A percentile compares a stretch with the other conserved stretches of the same genome.
Evolutionary conservation across 441 rosid genomes (phyloP).

Genomic region (Theobroma grandiflorum): DNA sequence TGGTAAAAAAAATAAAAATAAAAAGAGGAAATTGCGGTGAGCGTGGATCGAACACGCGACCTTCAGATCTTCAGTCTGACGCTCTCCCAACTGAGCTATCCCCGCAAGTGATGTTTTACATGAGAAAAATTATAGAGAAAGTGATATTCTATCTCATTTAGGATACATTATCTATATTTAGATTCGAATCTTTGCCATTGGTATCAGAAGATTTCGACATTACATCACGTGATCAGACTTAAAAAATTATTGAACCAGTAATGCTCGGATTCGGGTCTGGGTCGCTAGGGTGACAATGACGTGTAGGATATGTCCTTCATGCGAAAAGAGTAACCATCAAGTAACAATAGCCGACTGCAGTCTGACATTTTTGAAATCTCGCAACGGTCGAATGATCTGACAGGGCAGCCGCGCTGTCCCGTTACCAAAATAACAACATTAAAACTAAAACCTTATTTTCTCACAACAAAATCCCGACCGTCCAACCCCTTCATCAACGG

Average conservation of each 20-base stretch:
- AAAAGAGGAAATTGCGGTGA: no score
- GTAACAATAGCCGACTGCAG: not conserved
- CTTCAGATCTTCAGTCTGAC: conserved; percentile 92
- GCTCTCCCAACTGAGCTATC: conserved; percentile 97
- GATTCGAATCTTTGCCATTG: no score
- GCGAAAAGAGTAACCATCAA: not conserved
- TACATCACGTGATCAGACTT: no score
- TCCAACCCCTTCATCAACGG: conserved; percentile 10
- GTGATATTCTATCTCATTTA: no score
- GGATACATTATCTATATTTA: no score
- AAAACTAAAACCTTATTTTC: not conserved
- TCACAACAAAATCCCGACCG: conserved; percentile 26
- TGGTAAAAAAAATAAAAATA: no score
- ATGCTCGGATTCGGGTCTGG: no score
- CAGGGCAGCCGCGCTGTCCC: conserved; percentile 18
- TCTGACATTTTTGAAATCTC: conserved; percentile 26
- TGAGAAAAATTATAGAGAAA: no score
- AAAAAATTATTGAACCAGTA: no score
- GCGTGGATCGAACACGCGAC: conserved; percentile 91
- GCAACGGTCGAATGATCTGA: conserved; percentile 39
- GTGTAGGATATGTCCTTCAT: not conserved
- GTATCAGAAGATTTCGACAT: no score
- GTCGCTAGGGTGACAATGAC: no score
- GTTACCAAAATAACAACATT: not conserved
- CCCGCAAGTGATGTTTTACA: conserved; percentile 34